phyloP scores from a whole-genome alignment of 495 filamentous ascomycete species.

The Aspergillus conjunctus region DNA sequence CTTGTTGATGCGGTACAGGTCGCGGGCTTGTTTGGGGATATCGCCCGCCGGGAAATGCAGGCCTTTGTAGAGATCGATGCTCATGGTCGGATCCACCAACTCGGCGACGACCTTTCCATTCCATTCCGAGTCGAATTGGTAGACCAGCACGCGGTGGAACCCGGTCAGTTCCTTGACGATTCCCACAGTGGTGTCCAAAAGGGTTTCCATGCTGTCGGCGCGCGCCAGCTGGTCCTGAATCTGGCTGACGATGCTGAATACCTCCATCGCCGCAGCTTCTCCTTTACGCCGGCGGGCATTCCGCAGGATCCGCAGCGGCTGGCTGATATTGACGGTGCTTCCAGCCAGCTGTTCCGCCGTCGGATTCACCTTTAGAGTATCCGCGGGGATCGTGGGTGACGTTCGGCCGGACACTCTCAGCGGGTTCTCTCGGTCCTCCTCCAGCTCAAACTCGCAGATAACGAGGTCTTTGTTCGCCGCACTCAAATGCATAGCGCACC shows the following conservation, averaged over 20 bases:
- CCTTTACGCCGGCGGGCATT: conserved; percentile 75
- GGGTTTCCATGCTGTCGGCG: conserved; percentile 56
- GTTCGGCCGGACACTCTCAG: conserved; percentile 59
- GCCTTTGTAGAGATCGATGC: conserved; percentile 85
- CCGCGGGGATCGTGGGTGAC: conserved; percentile 63
- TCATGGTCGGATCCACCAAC: conserved; percentile 75
- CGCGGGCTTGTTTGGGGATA: conserved; percentile 83
- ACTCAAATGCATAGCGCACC: conserved; percentile 86
- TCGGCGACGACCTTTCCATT: conserved; percentile 90
- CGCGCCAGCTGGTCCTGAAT: conserved; percentile 62
- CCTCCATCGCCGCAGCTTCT: conserved; percentile 89
- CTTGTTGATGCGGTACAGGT: conserved; percentile 67
- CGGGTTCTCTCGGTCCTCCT: conserved; percentile 77
- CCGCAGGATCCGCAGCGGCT: conserved; percentile 77
- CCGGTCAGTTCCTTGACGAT: conserved; percentile 76
- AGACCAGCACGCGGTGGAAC: conserved; percentile 92
- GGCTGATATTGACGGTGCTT: conserved; percentile 67
- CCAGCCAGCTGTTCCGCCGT: conserved; percentile 72
- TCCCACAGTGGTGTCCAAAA: conserved; percentile 41
- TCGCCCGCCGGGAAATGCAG: conserved; percentile 90
- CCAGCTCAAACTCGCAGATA: conserved; percentile 90
- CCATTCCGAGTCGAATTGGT: conserved; percentile 83
- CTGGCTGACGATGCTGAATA: conserved; percentile 78
- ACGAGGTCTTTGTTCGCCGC: conserved; percentile 65
- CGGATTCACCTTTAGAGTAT: conserved; percentile 71